Conservation (phyloP, 257 asterid species). For the Nicotiana noctiflora region DNA sequence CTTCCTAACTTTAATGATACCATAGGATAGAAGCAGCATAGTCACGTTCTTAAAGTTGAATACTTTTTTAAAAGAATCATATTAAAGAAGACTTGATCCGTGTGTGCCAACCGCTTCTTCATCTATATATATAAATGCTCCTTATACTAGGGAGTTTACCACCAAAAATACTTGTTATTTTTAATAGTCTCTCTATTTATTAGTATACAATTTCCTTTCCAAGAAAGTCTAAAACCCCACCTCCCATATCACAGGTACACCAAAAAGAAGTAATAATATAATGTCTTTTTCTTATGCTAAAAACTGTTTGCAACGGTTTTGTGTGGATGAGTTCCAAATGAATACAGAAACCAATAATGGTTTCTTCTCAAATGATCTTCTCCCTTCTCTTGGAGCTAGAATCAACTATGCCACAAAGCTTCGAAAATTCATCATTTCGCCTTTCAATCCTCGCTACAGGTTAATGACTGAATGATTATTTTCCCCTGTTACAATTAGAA, state of each 20-base stretch:
- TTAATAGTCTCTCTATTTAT: not conserved
- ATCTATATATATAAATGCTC: slow-evolving; percentile 32
- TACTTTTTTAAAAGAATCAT: slow-evolving; percentile 26
- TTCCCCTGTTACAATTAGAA: not conserved
- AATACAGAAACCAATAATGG: slow-evolving; percentile 17
- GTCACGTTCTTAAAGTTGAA: not conserved
- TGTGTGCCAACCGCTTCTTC: slow-evolving; percentile 16
- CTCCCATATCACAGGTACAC: not conserved
- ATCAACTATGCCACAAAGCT: slow-evolving; percentile 58
- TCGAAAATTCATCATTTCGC: slow-evolving; percentile 49
- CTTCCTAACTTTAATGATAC: not conserved
- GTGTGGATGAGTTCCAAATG: slow-evolving; percentile 9
- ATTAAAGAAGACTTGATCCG: slow-evolving; percentile 26
- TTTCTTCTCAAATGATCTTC: slow-evolving; percentile 68
- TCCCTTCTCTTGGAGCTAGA: slow-evolving; percentile 89
- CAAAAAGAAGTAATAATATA: not conserved
- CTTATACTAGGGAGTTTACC: not conserved
- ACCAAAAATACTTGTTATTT: not conserved
- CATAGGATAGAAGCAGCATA: not conserved
- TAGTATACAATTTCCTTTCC: not conserved
- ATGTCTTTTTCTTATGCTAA: slow-evolving; percentile 48
- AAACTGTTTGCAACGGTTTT: slow-evolving; percentile 21
- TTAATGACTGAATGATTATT: not conserved
- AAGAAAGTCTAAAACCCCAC: not conserved
- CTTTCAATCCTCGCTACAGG: slow-evolving; percentile 70